A percentile compares a stretch with the other conserved stretches of the same genome.
Conservation (phyloP, 2,329 filamentous ascomycete genomes). For the Fusarium pseudoanthophilum region DNA sequence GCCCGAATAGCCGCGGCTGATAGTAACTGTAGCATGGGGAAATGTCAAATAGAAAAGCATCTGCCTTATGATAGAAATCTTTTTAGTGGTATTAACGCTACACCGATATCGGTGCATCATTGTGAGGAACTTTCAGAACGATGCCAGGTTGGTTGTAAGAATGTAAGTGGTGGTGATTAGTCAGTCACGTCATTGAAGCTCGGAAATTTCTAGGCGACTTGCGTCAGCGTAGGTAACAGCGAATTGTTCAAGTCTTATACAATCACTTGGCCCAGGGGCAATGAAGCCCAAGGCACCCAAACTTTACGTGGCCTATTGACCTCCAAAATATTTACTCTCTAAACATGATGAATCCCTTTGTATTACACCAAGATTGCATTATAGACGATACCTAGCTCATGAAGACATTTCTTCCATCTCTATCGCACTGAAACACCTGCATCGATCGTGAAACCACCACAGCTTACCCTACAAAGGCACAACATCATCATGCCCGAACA, state of each 20-base stretch:
- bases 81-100: neutral
- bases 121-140: neutral
- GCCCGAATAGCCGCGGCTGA: conserved; percentile 20
- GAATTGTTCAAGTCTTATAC: neutral
- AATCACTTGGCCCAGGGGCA: conserved; percentile 25
- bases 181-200: conserved; percentile 20
- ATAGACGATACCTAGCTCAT: neutral
- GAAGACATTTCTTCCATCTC: conserved; percentile 7
- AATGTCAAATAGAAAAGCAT: neutral
- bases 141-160: neutral
- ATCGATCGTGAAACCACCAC: conserved; percentile 10
- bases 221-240: conserved; percentile 20
- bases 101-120: neutral
- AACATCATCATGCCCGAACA: conserved; percentile 39
- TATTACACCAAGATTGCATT: neutral
- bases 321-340: neutral
- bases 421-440: neutral
- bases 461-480: conserved; percentile 6
- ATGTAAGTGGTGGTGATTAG: conserved; percentile 27
- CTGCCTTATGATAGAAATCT: neutral
- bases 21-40: neutral
- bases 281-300: conserved; percentile 37
- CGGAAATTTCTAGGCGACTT: conserved; percentile 42
- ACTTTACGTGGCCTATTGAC: conserved; percentile 38
- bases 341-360: neutral